Conservation (phyloP, 306 rosid species). For the Gillenia trifoliata region DNA sequence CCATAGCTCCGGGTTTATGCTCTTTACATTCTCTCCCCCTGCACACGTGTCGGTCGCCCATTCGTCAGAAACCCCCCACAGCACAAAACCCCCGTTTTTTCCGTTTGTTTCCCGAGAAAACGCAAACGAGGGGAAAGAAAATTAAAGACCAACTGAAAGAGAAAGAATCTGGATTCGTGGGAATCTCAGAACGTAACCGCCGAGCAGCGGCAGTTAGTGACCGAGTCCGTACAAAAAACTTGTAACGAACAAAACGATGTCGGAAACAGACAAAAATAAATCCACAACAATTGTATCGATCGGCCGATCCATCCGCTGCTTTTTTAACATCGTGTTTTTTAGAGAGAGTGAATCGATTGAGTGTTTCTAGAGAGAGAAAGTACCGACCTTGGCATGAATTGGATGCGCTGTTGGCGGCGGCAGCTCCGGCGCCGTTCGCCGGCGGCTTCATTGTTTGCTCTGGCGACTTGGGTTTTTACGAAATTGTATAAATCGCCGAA, state of each 20-base stretch:
- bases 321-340: not conserved
- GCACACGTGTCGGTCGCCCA: constrained; percentile 24
- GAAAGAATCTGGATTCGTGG: constrained; percentile 11
- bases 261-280: not conserved
- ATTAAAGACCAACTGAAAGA: not conserved
- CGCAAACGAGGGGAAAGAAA: not conserved
- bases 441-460: constrained; percentile 57
- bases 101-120: constrained; percentile 23
- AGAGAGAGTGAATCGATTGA: not conserved
- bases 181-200: constrained; percentile 13
- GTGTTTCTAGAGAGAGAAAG: not conserved
- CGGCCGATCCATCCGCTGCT: constrained; percentile 21
- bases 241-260: constrained; percentile 2
- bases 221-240: constrained; percentile 13
- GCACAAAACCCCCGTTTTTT: not conserved
- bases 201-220: not conserved
- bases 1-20: constrained; percentile 83
- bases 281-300: not conserved
- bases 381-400: constrained; percentile 49
- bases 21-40: constrained; percentile 48
- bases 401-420: constrained; percentile 24
- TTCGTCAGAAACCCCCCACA: not conserved
- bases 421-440: constrained; percentile 36
- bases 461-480: not conserved
- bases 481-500: not conserved